Evolutionary conservation across 2,329 filamentous ascomycete species (phyloP).

Genomic region (Fusarium nygamai): DNA sequence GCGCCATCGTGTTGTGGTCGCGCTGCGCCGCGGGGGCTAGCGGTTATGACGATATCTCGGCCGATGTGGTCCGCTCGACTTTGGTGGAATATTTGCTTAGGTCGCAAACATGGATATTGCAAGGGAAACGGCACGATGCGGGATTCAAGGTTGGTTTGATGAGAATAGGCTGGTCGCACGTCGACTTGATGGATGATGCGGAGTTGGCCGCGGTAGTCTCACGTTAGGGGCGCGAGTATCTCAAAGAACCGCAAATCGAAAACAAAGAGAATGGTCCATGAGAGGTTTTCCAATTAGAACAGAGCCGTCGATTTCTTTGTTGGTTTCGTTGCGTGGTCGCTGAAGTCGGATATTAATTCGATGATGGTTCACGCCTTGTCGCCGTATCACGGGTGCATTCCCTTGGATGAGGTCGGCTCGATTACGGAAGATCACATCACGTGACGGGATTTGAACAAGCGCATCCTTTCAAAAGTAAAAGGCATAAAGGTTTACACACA

Average conservation of each 20-base stretch:
- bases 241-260: slow-evolving; percentile 27
- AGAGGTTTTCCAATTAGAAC: not conserved
- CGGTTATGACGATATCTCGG: slow-evolving; percentile 21
- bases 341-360: slow-evolving; percentile 24
- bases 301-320: not conserved
- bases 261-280: slow-evolving; percentile 28
- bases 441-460: slow-evolving; percentile 20
- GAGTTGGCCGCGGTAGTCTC: slow-evolving; percentile 34
- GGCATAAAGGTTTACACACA: too few species aligned
- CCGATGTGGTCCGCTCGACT: slow-evolving; percentile 27
- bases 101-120: slow-evolving; percentile 38
- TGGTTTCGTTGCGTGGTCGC: slow-evolving; percentile 2
- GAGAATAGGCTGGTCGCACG: slow-evolving; percentile 33
- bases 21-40: slow-evolving; percentile 40
- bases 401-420: slow-evolving; percentile 35
- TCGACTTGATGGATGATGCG: slow-evolving; percentile 33
- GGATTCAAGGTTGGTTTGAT: slow-evolving; percentile 4
- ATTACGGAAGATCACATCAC: slow-evolving; percentile 35
- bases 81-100: slow-evolving; percentile 17
- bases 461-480: not conserved
- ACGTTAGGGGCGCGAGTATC: slow-evolving; percentile 23
- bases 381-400: slow-evolving; percentile 41
- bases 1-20: slow-evolving; percentile 59
- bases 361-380: slow-evolving; percentile 39
- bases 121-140: slow-evolving; percentile 27